These are phyloP conservation scores for Pneumocystis carinii DNA, from an alignment of 1,139 yeast genomes.

Conservation along the genomic window DNA sequence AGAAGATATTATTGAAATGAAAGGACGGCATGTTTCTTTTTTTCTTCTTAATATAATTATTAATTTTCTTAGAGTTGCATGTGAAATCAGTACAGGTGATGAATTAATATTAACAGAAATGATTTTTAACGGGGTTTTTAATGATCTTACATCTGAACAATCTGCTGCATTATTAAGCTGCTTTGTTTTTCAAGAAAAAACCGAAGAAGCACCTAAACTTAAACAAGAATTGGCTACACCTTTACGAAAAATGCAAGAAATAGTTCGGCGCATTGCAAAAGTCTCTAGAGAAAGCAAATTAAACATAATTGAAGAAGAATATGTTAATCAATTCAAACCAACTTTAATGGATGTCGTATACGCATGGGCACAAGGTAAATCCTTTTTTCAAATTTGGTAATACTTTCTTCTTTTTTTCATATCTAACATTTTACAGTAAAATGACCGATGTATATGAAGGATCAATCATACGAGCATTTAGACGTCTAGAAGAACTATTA, in stretches of 20 bases:
- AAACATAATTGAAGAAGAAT: constrained; percentile 79
- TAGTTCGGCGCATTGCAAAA: constrained; percentile 81
- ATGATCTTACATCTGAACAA: constrained; percentile 72
- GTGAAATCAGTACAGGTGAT: constrained; percentile 93
- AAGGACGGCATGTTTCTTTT: constrained; percentile 36
- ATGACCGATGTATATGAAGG: constrained; percentile 99
- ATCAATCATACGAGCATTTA: constrained; percentile 80
- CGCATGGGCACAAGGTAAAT: constrained; percentile 94
- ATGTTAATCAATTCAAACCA: constrained; percentile 76
- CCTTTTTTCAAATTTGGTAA: constrained; percentile 77
- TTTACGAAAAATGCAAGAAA: constrained; percentile 66
- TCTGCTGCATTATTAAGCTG: constrained; percentile 85
- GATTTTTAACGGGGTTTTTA: constrained; percentile 88
- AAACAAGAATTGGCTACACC: constrained; percentile 86
- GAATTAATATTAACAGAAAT: constrained; percentile 78
- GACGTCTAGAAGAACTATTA: constrained; percentile 81
- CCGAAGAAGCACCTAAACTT: constrained; percentile 61
- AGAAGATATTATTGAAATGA: constrained; percentile 68
- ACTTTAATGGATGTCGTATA: constrained; percentile 93
- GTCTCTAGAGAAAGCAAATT: constrained; percentile 78
- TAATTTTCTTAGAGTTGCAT: constrained; percentile 46
- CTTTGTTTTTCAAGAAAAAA: constrained; percentile 92
- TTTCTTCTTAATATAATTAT: background rate
- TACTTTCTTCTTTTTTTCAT: background rate
- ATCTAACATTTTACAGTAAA: constrained; percentile 27